phyloP scores from a whole-genome alignment of 352 stramenopile species.

The Pythium scleroteichum region DNA sequence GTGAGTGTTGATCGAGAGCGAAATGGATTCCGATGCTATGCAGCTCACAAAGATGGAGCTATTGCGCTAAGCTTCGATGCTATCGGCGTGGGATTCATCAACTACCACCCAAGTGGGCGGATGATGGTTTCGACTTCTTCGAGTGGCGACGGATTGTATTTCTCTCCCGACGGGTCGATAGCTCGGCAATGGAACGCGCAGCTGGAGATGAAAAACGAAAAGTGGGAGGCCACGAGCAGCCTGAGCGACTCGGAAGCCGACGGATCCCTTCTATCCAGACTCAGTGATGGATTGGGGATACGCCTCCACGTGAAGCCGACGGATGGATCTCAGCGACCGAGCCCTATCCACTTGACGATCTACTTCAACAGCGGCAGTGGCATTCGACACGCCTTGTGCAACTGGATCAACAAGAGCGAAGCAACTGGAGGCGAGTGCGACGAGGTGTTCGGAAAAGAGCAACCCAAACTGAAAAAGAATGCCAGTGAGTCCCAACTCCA shows the following conservation, averaged over 20 bases:
- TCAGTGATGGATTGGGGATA: conserved; percentile 54
- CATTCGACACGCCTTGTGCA: conserved; percentile 51
- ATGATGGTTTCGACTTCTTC: conserved; percentile 77
- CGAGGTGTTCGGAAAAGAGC: conserved; percentile 41
- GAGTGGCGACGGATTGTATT: conserved; percentile 54
- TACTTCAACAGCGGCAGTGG: conserved; percentile 42
- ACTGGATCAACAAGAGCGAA: conserved; percentile 42
- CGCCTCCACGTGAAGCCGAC: conserved; percentile 28
- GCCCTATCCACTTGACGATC: conserved; percentile 43
- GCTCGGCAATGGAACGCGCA: conserved; percentile 52
- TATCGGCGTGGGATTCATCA: conserved; percentile 70
- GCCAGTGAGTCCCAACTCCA: not conserved
- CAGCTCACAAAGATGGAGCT: conserved; percentile 63
- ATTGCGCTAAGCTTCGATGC: conserved; percentile 72
- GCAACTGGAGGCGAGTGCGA: conserved; percentile 33
- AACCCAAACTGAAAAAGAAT: conserved; percentile 21
- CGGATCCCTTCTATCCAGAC: conserved; percentile 43
- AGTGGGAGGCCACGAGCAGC: conserved; percentile 27
- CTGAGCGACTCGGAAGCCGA: conserved; percentile 41
- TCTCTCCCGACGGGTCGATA: conserved; percentile 51
- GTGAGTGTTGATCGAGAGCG: conserved; percentile 68
- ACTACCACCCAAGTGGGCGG: conserved; percentile 73
- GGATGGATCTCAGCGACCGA: not conserved
- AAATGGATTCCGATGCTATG: conserved; percentile 67
- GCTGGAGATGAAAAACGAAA: conserved; percentile 47